Evolutionary conservation across 192 early-diverging fungal species (phyloP).

Genomic region (Funneliformis mosseae): DNA sequence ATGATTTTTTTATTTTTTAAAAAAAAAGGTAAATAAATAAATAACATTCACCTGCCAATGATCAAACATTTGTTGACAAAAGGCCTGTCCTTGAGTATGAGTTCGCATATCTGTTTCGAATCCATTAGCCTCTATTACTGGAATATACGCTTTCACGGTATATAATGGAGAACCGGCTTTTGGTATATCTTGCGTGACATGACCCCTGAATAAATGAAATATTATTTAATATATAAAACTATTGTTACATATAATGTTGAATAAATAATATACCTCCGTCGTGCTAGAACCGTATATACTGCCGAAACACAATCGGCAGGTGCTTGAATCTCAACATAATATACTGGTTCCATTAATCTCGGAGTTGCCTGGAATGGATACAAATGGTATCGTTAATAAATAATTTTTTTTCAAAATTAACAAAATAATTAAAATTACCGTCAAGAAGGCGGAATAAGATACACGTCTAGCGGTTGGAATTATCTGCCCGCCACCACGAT

Average conservation of each 20-base stretch:
- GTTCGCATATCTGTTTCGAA: conserved; percentile 97
- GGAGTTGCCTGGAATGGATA: conserved; percentile 72
- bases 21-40: neutral
- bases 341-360: conserved; percentile 96
- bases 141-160: conserved; percentile 91
- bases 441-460: conserved; percentile 95
- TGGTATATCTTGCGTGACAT: conserved; percentile 92
- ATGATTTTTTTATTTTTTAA: neutral
- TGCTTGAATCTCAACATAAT: conserved; percentile 94
- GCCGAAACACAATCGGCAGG: conserved; percentile 94
- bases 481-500: conserved; percentile 93
- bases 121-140: conserved; percentile 94
- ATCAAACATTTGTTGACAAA: conserved; percentile 97
- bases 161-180: conserved; percentile 94
- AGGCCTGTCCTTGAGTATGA: conserved; percentile 96
- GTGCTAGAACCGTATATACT: conserved; percentile 91
- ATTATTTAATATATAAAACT: neutral
- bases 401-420: neutral
- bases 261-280: conserved; percentile 59
- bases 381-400: neutral
- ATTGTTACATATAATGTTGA: neutral
- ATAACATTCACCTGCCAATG: conserved; percentile 75
- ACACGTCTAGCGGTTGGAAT: conserved; percentile 97
- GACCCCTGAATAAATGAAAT: conserved; percentile 63
- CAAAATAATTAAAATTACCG: conserved; percentile 46